A percentile compares a stretch with the other conserved stretches of the same genome.
phyloP scores from a whole-genome alignment of 108 stramenopile species.

The Mediolabrus comicus region DNA sequence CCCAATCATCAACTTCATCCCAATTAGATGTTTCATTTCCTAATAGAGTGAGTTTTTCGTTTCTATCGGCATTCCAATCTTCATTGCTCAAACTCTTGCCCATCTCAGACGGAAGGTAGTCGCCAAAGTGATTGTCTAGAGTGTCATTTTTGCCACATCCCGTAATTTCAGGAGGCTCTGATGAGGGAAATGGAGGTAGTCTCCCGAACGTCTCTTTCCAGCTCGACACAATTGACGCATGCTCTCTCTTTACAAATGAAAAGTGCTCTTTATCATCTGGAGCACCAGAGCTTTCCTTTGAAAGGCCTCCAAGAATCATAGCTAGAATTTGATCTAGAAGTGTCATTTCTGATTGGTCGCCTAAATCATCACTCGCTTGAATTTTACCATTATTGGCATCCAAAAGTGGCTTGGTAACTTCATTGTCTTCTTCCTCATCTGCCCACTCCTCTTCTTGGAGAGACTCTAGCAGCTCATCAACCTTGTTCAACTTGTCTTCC shows the following conservation, averaged over 20 bases:
- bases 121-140: background rate
- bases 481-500: constrained; percentile 40
- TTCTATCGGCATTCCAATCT: background rate
- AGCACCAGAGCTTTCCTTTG: constrained; percentile 19
- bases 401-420: background rate
- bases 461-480: constrained; percentile 51
- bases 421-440: constrained; percentile 52
- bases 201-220: constrained; percentile 52
- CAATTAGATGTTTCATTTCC: constrained; percentile 28
- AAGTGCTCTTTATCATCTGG: constrained; percentile 26
- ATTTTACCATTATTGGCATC: background rate
- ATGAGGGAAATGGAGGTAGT: constrained; percentile 29
- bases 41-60: constrained; percentile 8
- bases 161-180: background rate
- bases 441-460: constrained; percentile 63
- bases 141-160: background rate
- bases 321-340: constrained; percentile 59
- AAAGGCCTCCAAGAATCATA: constrained; percentile 52
- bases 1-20: constrained; percentile 49
- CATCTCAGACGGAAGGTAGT: background rate
- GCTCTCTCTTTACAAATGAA: constrained; percentile 34
- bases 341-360: constrained; percentile 12
- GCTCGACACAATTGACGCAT: constrained; percentile 32
- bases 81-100: background rate
- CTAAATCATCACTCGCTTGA: background rate